These are phyloP conservation scores for Hydnomerulius pinastri DNA, from an alignment of 768 basidiomycete genomes.

Conservation along the genomic window DNA sequence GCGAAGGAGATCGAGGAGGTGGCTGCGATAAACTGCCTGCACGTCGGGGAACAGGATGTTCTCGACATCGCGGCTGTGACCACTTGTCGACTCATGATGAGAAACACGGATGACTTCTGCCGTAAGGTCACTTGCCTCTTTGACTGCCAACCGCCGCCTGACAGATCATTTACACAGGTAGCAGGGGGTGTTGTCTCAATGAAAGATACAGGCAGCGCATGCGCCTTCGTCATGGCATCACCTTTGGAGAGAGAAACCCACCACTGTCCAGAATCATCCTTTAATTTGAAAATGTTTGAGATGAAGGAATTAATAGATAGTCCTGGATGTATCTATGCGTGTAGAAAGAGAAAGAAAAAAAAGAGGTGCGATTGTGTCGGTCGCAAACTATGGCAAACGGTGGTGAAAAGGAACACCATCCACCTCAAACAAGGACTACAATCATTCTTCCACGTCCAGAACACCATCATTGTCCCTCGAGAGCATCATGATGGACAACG, in stretches of 20 bases:
- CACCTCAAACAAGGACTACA: conserved; percentile 74
- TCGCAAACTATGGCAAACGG: conserved; percentile 63
- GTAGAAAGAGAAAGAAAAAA: conserved; percentile 22
- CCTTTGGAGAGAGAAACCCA: conserved; percentile 11
- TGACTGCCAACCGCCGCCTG: neutral
- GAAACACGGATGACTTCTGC: conserved; percentile 49
- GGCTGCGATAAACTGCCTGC: conserved; percentile 57
- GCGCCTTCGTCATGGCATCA: conserved; percentile 36
- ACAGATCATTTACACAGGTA: conserved; percentile 31
- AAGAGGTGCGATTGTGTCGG: conserved; percentile 21
- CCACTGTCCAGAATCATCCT: conserved; percentile 20
- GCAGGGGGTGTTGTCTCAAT: conserved; percentile 55
- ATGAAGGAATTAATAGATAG: neutral
- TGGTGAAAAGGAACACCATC: conserved; percentile 49
- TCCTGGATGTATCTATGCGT: conserved; percentile 23
- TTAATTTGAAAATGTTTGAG: conserved; percentile 5
- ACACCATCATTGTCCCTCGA: conserved; percentile 18
- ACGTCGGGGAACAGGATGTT: conserved; percentile 56
- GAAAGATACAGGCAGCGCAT: conserved; percentile 55
- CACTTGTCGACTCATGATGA: conserved; percentile 47
- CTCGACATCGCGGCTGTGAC: conserved; percentile 49
- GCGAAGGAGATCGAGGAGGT: conserved; percentile 43
- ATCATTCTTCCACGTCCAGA: conserved; percentile 38
- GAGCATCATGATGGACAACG: conserved; percentile 17
- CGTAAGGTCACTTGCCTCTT: conserved; percentile 40